Evolutionary conservation across 1,284 basidiomycete genomes (phyloP).

Genomic region (Dichomitus squalens): DNA sequence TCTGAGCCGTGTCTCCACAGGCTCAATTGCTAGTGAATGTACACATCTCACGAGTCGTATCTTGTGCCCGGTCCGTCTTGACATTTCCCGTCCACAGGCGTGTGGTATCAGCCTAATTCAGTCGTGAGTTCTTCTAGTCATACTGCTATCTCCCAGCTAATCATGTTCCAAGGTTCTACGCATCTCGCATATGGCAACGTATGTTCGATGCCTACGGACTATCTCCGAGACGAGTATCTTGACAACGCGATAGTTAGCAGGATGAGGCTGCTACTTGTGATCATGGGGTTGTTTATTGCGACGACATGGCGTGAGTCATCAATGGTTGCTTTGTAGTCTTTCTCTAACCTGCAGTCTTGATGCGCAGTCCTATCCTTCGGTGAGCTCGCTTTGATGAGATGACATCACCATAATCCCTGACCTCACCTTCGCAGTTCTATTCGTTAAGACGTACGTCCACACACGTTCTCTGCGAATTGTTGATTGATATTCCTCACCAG

Average conservation of each 20-base stretch:
- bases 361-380: neutral
- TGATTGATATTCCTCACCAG: neutral
- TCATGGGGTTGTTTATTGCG: conserved; percentile 4
- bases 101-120: conserved; percentile 5
- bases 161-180: conserved; percentile 1
- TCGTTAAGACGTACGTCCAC: conserved; percentile 4
- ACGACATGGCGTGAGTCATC: conserved; percentile 1
- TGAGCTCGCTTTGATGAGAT: neutral
- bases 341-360: neutral
- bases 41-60: too few relatives aligned
- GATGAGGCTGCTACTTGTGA: neutral
- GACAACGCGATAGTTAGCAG: conserved; percentile 3
- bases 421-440: neutral
- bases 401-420: neutral
- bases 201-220: neutral
- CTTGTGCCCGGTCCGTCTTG: neutral
- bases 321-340: neutral
- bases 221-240: neutral
- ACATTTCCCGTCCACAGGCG: neutral
- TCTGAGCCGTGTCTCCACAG: too few relatives aligned
- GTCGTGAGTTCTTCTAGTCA: neutral
- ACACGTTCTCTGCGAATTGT: neutral
- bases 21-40: conserved; percentile 9
- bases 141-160: neutral
- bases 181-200: conserved; percentile 10